Evolutionary conservation across 2,329 filamentous ascomycete genomes (phyloP).

Genomic region (Emydomyces testavorans): DNA sequence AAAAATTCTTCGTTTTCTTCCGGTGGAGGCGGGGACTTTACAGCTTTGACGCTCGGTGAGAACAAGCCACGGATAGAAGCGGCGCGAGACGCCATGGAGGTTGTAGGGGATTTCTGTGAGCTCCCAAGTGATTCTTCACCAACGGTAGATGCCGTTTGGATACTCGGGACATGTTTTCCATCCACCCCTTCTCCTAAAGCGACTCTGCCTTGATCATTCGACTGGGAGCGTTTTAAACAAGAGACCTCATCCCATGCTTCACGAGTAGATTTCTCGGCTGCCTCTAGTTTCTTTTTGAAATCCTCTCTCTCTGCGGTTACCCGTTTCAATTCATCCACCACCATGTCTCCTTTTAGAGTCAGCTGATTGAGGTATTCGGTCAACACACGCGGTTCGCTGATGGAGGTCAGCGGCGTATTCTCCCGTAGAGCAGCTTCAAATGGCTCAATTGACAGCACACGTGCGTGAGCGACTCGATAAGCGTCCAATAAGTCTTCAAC

Average conservation of each 20-base stretch:
- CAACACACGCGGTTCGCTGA: constrained; percentile 70
- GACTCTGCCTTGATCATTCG: constrained; percentile 13
- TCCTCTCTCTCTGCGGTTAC: constrained; percentile 72
- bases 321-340: constrained; percentile 83
- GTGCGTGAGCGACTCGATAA: constrained; percentile 80
- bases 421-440: constrained; percentile 88
- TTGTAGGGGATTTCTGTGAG: constrained; percentile 24
- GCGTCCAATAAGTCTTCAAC: constrained; percentile 69
- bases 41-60: constrained; percentile 28
- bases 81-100: constrained; percentile 26
- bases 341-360: constrained; percentile 77
- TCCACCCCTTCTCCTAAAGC: constrained; percentile 27
- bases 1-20: constrained; percentile 62
- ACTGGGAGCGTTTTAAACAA: constrained; percentile 37
- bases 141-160: constrained; percentile 35
- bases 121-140: constrained; percentile 20
- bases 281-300: constrained; percentile 64
- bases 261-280: constrained; percentile 52
- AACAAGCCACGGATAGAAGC: constrained; percentile 28
- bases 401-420: constrained; percentile 81
- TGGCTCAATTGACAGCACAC: constrained; percentile 76
- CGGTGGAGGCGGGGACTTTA: constrained; percentile 22
- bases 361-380: constrained; percentile 84
- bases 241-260: constrained; percentile 54
- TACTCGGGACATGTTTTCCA: constrained; percentile 18